Evolutionary conservation across 805 yeast genomes (phyloP), one percentile per base, ranked within the genome.

Genomic region (Wickerhamomyces sydowiorum): DNA sequence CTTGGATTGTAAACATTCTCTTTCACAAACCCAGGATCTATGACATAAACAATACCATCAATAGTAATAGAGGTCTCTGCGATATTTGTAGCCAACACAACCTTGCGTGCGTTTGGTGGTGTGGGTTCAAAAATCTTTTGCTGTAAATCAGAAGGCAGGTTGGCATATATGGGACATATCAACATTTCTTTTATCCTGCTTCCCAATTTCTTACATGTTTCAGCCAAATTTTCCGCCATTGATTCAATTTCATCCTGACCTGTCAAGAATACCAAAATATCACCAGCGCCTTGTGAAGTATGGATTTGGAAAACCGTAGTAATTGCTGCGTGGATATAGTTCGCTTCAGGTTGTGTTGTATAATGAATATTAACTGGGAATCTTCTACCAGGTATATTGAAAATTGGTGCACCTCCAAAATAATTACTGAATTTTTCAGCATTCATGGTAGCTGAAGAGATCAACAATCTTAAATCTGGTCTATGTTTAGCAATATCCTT

Each of bases 31-130:
- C 99, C 99, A 0, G 96, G 88, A 61, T 93, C 99, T 34, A 93
- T 82, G 5, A 93, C 99, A 57, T 78, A 93, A 32, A 81, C 88
- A 38, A 91, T 86, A n/a, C 98, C 98, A 59, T 91, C 95, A 47
- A 91, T 90, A 9, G 99, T 91, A 57, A 91, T 73, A 5, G 98
- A 91, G 0, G 99, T 91, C 60, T 91, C 99, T 9, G 99, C 99
- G 51, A 93, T 93, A 52, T 93, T 93, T 1, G 99, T 93, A 1
- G 98, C 98, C 30, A 93, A 64, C 0, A 93, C 95, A 17, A 91
- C 90, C 57, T 93, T 93, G 31, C 99, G 65, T 3, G 85, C 64
- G 28, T 78, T 76, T 1, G 71, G 69, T 0, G 96, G 96, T 0
- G 97, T 86, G 3, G 90, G 88, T 45, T 86, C 93, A 59, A 93